A percentile compares a stretch with the other conserved stretches of the same genome.
These are phyloP conservation scores for Lactarius evosmus DNA, from an alignment of 768 basidiomycete species.

Conservation along the genomic window DNA sequence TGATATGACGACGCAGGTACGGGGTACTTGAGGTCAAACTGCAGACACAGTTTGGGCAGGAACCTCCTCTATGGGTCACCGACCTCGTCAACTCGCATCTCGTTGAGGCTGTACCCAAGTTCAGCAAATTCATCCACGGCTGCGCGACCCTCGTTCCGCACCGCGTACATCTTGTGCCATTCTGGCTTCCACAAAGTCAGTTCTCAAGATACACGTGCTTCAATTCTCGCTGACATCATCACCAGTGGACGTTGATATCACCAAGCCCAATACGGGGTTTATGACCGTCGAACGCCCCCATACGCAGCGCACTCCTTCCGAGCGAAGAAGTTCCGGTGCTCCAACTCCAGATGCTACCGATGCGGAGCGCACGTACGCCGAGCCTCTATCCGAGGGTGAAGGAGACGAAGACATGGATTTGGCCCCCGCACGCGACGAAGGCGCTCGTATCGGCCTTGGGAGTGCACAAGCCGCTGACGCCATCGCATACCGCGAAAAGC, in stretches of 20 bases:
- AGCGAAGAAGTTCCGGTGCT: slow-evolving; percentile 40
- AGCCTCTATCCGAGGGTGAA: slow-evolving; percentile 95
- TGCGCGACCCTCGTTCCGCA: slow-evolving; percentile 90
- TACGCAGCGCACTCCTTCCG: slow-evolving; percentile 36
- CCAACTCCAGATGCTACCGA: slow-evolving; percentile 41
- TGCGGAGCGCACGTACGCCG: slow-evolving; percentile 53
- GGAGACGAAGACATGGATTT: slow-evolving; percentile 74
- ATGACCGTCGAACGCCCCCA: slow-evolving; percentile 71
- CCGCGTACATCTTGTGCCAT: slow-evolving; percentile 93
- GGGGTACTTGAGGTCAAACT: slow-evolving; percentile 97
- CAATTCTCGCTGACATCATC: slow-evolving; percentile 1
- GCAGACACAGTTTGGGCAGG: slow-evolving; percentile 92
- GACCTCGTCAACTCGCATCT: slow-evolving; percentile 95
- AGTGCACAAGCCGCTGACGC: slow-evolving; percentile 77
- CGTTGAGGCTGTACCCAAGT: slow-evolving; percentile 97
- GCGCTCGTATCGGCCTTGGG: slow-evolving; percentile 72
- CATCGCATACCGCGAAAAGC: slow-evolving; percentile 78
- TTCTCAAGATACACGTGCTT: not conserved
- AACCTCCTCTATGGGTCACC: slow-evolving; percentile 94
- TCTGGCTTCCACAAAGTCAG: slow-evolving; percentile 96
- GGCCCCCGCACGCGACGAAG: slow-evolving; percentile 75
- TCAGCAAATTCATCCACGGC: slow-evolving; percentile 96
- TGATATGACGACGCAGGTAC: slow-evolving; percentile 45
- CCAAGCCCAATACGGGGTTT: slow-evolving; percentile 80
- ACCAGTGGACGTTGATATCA: slow-evolving; percentile 90